Evolutionary conservation across 2,329 filamentous ascomycete species (phyloP).

Genomic region (Claviceps digitariae): DNA sequence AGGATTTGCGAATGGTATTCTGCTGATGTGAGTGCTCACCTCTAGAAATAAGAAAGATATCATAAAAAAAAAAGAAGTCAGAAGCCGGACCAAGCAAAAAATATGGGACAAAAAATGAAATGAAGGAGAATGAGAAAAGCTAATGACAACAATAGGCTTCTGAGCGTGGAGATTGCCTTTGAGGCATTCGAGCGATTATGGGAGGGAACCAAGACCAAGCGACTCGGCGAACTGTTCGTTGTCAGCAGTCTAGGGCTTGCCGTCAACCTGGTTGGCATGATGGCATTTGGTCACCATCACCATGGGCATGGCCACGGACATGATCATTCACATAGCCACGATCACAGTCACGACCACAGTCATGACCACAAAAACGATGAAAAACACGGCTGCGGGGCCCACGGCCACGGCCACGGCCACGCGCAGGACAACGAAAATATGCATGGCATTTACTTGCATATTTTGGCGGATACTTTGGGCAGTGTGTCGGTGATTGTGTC

Average conservation of each 20-base stretch:
- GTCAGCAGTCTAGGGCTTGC: conserved; percentile 77
- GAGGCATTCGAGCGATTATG: conserved; percentile 82
- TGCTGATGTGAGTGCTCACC: conserved; percentile 55
- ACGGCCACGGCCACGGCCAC: conserved; percentile 13
- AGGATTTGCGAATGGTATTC: conserved; percentile 91
- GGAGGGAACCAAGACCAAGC: conserved; percentile 70
- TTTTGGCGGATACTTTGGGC: conserved; percentile 86
- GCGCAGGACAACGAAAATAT: conserved; percentile 91
- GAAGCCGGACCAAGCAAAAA: too few relatives aligned
- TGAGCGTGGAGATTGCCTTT: conserved; percentile 91
- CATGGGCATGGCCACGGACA: conserved; percentile 24
- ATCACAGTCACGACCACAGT: conserved; percentile 27
- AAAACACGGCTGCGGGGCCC: conserved; percentile 17
- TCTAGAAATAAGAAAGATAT: not conserved
- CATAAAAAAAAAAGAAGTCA: not conserved
- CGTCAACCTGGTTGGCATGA: conserved; percentile 87
- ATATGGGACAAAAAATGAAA: not conserved
- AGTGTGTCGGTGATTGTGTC: conserved; percentile 91
- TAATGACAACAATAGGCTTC: conserved; percentile 42
- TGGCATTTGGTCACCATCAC: conserved; percentile 62
- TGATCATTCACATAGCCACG: conserved; percentile 12
- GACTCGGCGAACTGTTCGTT: conserved; percentile 73
- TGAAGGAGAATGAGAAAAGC: not conserved
- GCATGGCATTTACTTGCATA: conserved; percentile 91
- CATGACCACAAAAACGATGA: conserved; percentile 24